Conservation (phyloP, 345 rosid species). For the Anacardium occidentale region DNA sequence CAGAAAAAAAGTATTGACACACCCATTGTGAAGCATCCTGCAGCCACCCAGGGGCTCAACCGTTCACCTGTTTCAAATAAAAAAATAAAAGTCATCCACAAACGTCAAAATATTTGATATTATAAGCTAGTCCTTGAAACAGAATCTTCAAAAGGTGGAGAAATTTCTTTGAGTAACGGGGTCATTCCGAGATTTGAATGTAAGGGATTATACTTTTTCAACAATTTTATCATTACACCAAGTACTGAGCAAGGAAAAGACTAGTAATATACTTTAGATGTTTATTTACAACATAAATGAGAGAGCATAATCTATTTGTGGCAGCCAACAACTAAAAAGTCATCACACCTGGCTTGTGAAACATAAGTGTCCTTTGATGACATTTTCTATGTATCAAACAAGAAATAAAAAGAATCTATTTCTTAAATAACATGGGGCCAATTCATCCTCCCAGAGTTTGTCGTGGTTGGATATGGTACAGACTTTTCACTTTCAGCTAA, state of each 20-base stretch:
- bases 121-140: neutral
- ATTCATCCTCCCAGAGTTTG: neutral
- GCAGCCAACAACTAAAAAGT: neutral
- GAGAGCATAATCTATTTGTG: too few relatives aligned
- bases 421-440: neutral
- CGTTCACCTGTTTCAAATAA: constrained; percentile 67
- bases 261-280: neutral
- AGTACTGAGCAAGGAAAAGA: neutral
- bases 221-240: neutral
- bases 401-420: neutral
- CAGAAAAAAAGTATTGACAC: constrained; percentile 86
- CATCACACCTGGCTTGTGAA: neutral
- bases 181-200: neutral
- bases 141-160: neutral
- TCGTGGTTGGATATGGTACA: neutral
- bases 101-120: neutral
- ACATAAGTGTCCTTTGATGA: neutral
- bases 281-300: neutral
- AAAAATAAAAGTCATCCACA: neutral
- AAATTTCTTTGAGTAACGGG: neutral
- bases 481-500: neutral
- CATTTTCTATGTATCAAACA: neutral
- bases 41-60: constrained; percentile 91
- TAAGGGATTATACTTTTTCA: neutral
- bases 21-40: constrained; percentile 90